Evolutionary conservation across 73 alveolate species (phyloP).

Genomic region (Symbiodinium pilosum): DNA sequence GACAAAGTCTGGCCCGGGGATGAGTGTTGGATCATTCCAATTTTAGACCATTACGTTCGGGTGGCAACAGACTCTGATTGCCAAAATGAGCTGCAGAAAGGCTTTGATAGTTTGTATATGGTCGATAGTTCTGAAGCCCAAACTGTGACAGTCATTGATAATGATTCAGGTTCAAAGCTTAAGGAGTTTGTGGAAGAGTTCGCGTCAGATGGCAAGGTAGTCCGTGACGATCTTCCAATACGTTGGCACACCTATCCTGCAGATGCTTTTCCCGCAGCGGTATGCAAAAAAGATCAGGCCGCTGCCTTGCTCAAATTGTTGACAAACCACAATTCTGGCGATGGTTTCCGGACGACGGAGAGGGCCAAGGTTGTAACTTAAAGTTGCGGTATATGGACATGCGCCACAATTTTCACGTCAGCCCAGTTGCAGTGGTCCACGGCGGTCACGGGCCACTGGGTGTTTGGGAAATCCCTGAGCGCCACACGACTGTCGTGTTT

Average conservation of each 20-base stretch:
- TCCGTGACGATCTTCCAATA: background rate
- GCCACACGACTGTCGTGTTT: background rate
- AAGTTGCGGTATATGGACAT: background rate
- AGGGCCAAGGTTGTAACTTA: background rate
- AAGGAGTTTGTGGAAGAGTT: background rate
- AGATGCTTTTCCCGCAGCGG: background rate
- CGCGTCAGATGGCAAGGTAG: background rate
- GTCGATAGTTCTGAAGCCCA: background rate
- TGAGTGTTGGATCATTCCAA: slow-evolving; percentile 1
- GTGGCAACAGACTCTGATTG: background rate
- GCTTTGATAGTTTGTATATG: background rate
- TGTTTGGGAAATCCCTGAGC: background rate
- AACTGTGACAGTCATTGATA: background rate
- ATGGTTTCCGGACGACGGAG: background rate
- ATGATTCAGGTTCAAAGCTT: too few relatives aligned
- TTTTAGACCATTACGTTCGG: background rate
- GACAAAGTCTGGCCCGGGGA: background rate
- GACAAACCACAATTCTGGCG: background rate
- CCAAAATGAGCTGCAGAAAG: background rate
- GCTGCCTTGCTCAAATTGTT: background rate
- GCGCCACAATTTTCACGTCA: background rate
- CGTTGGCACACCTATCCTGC: background rate
- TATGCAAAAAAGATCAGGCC: background rate
- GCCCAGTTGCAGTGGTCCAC: slow-evolving; percentile 9
- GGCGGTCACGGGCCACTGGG: background rate